These are phyloP conservation scores for Phlebiopsis gigantea DNA, from an alignment of 768 basidiomycete species.

Conservation along the genomic window DNA sequence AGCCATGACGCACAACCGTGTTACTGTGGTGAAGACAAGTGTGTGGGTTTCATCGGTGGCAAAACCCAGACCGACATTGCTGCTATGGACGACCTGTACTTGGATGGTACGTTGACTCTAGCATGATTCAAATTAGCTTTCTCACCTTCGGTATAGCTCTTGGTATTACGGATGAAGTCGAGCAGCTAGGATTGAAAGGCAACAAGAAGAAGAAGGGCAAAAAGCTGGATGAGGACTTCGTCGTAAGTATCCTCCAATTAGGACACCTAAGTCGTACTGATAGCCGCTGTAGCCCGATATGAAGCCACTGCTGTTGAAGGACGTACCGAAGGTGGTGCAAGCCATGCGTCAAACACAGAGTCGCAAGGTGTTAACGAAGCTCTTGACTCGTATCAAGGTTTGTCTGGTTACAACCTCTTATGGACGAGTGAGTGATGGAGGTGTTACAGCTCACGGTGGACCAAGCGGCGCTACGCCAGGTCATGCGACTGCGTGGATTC, in stretches of 20 bases:
- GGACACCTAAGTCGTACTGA: background rate
- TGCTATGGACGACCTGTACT: conserved; percentile 90
- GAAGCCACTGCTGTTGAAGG: conserved; percentile 67
- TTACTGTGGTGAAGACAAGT: conserved; percentile 93
- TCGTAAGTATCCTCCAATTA: conserved; percentile 40
- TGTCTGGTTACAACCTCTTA: conserved; percentile 2
- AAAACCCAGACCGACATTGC: conserved; percentile 97
- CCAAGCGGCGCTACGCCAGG: conserved; percentile 65
- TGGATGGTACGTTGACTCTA: conserved; percentile 60
- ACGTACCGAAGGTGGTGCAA: conserved; percentile 88
- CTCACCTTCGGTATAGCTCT: conserved; percentile 49
- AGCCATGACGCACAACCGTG: conserved; percentile 94
- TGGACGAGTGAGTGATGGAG: background rate
- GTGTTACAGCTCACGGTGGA: conserved; percentile 75
- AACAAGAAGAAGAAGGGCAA: conserved; percentile 84
- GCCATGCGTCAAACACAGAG: conserved; percentile 87
- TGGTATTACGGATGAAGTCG: conserved; percentile 90
- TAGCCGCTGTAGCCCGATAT: conserved; percentile 59
- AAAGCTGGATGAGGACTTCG: conserved; percentile 93
- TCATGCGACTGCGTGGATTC: conserved; percentile 91
- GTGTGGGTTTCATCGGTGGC: conserved; percentile 93
- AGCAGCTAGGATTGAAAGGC: conserved; percentile 78
- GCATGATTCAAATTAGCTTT: background rate
- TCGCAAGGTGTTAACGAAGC: conserved; percentile 73
- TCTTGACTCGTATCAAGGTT: conserved; percentile 84